Evolutionary conservation across 2,329 filamentous ascomycete species (phyloP), one percentile per base, ranked within the genome.

Genomic region (Colletotrichum eremochloae): DNA sequence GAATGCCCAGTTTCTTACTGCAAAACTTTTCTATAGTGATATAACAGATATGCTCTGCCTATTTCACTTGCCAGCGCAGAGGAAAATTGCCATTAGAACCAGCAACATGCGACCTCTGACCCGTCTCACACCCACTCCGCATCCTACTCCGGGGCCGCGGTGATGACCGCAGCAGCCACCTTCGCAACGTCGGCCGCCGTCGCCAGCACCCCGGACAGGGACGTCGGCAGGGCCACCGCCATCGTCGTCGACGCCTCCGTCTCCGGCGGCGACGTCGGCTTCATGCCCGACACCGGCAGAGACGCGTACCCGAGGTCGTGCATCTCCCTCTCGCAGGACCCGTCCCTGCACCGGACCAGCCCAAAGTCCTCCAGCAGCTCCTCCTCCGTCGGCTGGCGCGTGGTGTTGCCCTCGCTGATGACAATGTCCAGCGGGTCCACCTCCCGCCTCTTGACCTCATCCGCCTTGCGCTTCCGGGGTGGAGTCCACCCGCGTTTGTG

Each of bases 241-340:
- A 55, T 55, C 31, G 52, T 55, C 52, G 52, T 55, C 31, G 52
- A 55, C 52, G 52, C 52, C 31, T 55, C 52, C 52, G 52, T 55
- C 52, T 55, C 52, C 52, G 52, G 52, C 52, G 52, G 52, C 52
- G 52, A 55, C 52, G 52, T 55, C 52, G 52, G 52, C 52, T 55
- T 36, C 52, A 55, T 55, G 31, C 29, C 52, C 52, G 52, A 55
- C 52, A 55, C 52, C 52, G 52, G 52, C 52, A 55, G 52, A 36
- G 52, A 55, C 52, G 52, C 52, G 52, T 55, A 55, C 52, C 52
- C 52, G 31, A 55, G 52, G 52, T 55, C 52, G 52, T 55, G 31
- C 52, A 55, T 55, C 52, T 55, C 52, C 52, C n/a, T 36, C 52
- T 36, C 31, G 52, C 52, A 55, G 52, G 52, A 55, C 52, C 52